Conservation (phyloP, 805 yeast species). For the Kurtzmaniella cleridarum region DNA sequence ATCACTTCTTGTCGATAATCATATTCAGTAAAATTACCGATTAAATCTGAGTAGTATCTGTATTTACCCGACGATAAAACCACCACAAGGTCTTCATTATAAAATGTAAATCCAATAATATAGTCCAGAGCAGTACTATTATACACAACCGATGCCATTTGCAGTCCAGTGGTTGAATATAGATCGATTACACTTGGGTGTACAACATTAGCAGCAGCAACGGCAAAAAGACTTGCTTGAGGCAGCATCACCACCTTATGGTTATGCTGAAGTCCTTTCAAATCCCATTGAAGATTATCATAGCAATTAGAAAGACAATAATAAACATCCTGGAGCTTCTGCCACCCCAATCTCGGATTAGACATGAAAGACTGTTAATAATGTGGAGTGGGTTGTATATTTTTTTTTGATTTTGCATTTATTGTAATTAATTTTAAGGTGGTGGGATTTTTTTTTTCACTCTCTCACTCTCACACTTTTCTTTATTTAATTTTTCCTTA, state of each 20-base stretch:
- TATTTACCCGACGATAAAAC: constrained; percentile 48
- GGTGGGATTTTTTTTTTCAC: neutral
- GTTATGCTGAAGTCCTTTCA: constrained; percentile 30
- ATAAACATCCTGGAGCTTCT: constrained; percentile 63
- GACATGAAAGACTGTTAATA: constrained; percentile 10
- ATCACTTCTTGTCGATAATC: constrained; percentile 16
- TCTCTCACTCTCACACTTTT: no score
- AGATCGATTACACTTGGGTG: constrained; percentile 34
- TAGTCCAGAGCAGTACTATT: constrained; percentile 44
- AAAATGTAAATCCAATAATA: constrained; percentile 48
- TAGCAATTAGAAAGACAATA: constrained; percentile 60
- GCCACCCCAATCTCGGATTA: constrained; percentile 63
- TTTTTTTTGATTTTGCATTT: neutral
- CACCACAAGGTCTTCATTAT: constrained; percentile 50
- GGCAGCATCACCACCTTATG: constrained; percentile 46
- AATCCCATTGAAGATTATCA: constrained; percentile 45
- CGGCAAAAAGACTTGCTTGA: constrained; percentile 51
- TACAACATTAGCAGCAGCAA: constrained; percentile 32
- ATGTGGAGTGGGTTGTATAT: neutral
- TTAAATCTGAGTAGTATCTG: constrained; percentile 59
- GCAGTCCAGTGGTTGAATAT: constrained; percentile 30
- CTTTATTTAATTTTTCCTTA: no score
- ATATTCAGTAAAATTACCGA: constrained; percentile 60
- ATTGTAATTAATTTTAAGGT: neutral
- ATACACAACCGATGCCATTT: constrained; percentile 31